A percentile compares a stretch with the other conserved stretches of the same genome.
phyloP scores from a whole-genome alignment of 805 yeast species.

The Barnettozyma botsteinii region DNA sequence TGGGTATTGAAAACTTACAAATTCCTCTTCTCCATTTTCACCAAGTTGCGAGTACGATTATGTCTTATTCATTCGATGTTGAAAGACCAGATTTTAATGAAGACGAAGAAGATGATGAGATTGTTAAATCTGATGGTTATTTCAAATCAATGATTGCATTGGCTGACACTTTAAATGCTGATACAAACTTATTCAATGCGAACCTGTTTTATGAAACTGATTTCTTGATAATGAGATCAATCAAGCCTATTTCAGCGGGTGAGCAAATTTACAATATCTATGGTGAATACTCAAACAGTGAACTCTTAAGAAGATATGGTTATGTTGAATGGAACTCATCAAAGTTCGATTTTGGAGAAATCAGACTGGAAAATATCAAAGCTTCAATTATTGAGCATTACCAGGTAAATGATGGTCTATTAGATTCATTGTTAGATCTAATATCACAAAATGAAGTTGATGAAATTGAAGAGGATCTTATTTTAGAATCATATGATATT shows the following conservation, averaged over 20 bases:
- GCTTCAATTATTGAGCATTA: constrained; percentile 30
- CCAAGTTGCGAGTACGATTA: constrained; percentile 68
- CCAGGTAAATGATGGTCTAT: constrained; percentile 15
- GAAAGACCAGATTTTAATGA: constrained; percentile 34
- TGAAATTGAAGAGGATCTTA: constrained; percentile 35
- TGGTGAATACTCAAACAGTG: constrained; percentile 90
- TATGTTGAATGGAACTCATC: constrained; percentile 76
- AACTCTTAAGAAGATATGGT: constrained; percentile 84
- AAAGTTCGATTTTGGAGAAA: constrained; percentile 74
- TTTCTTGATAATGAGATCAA: constrained; percentile 65
- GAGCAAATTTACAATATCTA: constrained; percentile 84
- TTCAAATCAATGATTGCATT: constrained; percentile 86
- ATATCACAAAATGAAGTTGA: constrained; percentile 27
- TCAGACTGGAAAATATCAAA: constrained; percentile 42
- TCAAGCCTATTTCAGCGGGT: constrained; percentile 50
- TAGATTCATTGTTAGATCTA: constrained; percentile 32
- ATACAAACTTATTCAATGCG: constrained; percentile 73
- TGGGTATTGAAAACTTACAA: constrained; percentile 32
- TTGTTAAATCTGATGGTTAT: constrained; percentile 33
- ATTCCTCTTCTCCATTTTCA: constrained; percentile 56
- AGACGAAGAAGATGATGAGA: constrained; percentile 34
- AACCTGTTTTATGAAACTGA: constrained; percentile 46
- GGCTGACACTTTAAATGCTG: constrained; percentile 88
- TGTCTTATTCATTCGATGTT: constrained; percentile 90
- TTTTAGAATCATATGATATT: constrained; percentile 58